These are phyloP conservation scores for Leccinum variicolor DNA, from an alignment of 768 basidiomycete genomes.

Conservation along the genomic window DNA sequence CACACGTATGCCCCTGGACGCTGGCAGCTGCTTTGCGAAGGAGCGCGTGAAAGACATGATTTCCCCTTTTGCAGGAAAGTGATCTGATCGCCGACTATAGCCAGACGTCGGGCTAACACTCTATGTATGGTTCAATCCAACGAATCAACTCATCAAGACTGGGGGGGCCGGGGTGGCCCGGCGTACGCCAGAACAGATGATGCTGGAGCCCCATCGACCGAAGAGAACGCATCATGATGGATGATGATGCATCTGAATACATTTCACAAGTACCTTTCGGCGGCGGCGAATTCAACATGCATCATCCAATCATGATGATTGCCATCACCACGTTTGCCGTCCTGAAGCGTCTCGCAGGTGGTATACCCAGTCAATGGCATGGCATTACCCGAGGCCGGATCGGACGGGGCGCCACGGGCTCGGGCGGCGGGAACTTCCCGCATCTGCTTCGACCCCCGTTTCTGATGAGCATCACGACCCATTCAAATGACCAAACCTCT, in stretches of 20 bases:
- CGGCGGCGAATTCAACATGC: too few relatives aligned
- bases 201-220: constrained; percentile 33
- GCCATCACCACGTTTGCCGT: too few relatives aligned
- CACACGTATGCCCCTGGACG: constrained; percentile 55
- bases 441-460: constrained; percentile 37
- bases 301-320: too few relatives aligned
- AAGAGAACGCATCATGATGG: too few relatives aligned
- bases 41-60: constrained; percentile 56
- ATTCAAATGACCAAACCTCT: constrained; percentile 45
- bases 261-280: too few relatives aligned
- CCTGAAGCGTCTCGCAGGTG: neutral
- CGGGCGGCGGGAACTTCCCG: neutral
- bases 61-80: constrained; percentile 59
- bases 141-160: constrained; percentile 23
- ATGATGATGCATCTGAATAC: too few relatives aligned
- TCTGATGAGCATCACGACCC: constrained; percentile 48
- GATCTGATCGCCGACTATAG: constrained; percentile 41
- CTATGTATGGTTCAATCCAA: neutral
- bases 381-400: neutral
- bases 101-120: constrained; percentile 5
- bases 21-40: constrained; percentile 49
- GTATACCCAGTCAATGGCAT: neutral
- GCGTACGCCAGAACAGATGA: constrained; percentile 56
- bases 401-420: neutral
- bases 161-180: constrained; percentile 11